Percentiles rank a stretch among this genome's conserved stretches.
Conservation (phyloP, 208 protist genomes). For the Angomonas deanei region DNA sequence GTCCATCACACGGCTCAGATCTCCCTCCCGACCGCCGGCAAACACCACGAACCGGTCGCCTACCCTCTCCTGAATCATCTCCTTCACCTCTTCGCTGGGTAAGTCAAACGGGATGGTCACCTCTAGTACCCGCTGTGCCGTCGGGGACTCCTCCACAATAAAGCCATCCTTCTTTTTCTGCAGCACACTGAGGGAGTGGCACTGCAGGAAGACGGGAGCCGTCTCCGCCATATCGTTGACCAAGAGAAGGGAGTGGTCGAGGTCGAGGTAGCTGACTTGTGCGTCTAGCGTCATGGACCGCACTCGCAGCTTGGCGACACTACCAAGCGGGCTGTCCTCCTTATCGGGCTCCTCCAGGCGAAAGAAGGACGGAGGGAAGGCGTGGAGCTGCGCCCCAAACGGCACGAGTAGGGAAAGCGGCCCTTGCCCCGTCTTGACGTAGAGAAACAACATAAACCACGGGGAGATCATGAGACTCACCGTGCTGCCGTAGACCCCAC, state of each 20-base stretch:
- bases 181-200: slow-evolving; percentile 38
- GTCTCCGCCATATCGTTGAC: slow-evolving; percentile 63
- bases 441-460: slow-evolving; percentile 77
- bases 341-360: slow-evolving; percentile 4
- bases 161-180: slow-evolving; percentile 21
- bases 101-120: slow-evolving; percentile 16
- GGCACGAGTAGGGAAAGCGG: slow-evolving; percentile 66
- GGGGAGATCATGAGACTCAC: slow-evolving; percentile 75
- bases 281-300: slow-evolving; percentile 70
- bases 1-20: background rate
- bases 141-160: slow-evolving; percentile 32
- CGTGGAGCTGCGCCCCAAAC: slow-evolving; percentile 47
- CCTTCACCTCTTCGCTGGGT: slow-evolving; percentile 1
- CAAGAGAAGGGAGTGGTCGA: slow-evolving; percentile 59
- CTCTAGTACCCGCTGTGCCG: slow-evolving; percentile 24
- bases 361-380: slow-evolving; percentile 49
- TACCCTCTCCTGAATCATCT: background rate
- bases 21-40: background rate
- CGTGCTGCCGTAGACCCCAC: slow-evolving; percentile 72
- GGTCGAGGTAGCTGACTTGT: slow-evolving; percentile 60
- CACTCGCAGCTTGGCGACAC: slow-evolving; percentile 38
- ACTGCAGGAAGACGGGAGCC: slow-evolving; percentile 70
- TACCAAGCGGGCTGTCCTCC: slow-evolving; percentile 17
- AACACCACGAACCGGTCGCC: background rate
- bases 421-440: slow-evolving; percentile 36